Base-by-base conservation (phyloP, 768 basidiomycete genomes). In the Podaxis rugospora region DNA sequence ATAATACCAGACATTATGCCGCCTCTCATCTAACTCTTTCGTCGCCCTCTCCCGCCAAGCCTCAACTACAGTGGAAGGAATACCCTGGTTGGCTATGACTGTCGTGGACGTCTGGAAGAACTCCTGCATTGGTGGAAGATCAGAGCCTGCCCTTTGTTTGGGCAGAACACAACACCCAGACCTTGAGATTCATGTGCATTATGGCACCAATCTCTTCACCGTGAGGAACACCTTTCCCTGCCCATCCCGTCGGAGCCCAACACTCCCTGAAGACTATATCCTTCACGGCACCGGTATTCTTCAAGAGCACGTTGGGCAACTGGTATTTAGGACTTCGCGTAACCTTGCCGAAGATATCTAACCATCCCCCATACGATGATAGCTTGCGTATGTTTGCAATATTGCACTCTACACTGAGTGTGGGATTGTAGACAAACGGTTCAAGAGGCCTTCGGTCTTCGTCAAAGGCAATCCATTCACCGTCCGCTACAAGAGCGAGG, bases 281-380 rank as follows among this genome's bases (percentile, higher is more conserved):
- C 25, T 25, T 39, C 9, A 58, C 51, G 4, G 23, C 16, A 37
- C 51, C 46, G 11, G 27, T 47, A 14, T 47, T 51, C 49, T 39
- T 5, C 23, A 63, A 25, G 32, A 63, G 23, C 18, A 59, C 57
- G 13, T 67, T 62, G 23, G 62, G 54, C 13, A 61, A 55, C 54
- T 62, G 58, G 47, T 67, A 70, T 35, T 60, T 36, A 39, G 55
- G 60, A 53, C 62, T 66, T 49, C 53, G 57, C 21, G 65, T 66
- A 27, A 65, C 39, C 25, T 62, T 64, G 9, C 65, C 66, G 50
- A 66, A 51, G 25, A 66, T 47, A 51, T 65, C 39, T 49, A 69
- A 61, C 67, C 65, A 71, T 21, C 68, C 67, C 23, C 63, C 69
- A 57, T 67, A 68, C 57, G 63, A 68, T 4, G 67, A 69, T 21